Evolutionary conservation across 2,329 filamentous ascomycete genomes (phyloP), one percentile per base, ranked within the genome.

Genomic region (Sodiomyces alkalinus): DNA sequence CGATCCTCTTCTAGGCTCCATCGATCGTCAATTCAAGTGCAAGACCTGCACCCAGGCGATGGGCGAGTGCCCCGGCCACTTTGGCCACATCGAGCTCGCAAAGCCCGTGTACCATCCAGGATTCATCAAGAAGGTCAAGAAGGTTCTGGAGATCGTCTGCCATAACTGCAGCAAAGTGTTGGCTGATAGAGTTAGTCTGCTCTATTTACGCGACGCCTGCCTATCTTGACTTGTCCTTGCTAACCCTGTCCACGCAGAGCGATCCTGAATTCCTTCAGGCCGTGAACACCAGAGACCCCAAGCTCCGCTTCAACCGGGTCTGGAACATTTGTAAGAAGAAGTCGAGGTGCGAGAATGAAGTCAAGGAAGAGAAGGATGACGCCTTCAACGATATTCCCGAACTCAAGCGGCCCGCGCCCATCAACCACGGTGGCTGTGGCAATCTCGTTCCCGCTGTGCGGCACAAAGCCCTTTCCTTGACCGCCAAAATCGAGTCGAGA

Each of bases 81-180:
- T 98, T 52, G 90, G 90, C 39, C 92, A 98, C 57, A 98, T 98
- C 45, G 92, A 98, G 59, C 69, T 99, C 42, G 86, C 90, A 22
- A 86, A 83, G 50, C 90, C 92, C 31, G 90, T 98, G 44, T 99
- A 80, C 55, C 90, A 99, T 45, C 60, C 66, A 63, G 90, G 90
- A 47, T 99, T 94, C 58, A 80, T 99, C 61, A 92, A 82, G 55
- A 96, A 96, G 64, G 86, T 93, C 59, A 98, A 99, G 68, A 98
- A 96, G 67, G 74, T 99, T 45, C 66, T 98, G 55, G 92, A 98
- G 68, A 90, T 86, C 44, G 86, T 98, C 55, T 98, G 92, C 69
- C 86, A 93, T 62, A 94, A 92, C 57, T 98, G 92, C 68, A 87
- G 86, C 60, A 92, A 90, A 66, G 82, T 96, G 51, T 73, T 93